Conservation (phyloP, 371 early-diverging fungal species). For the Lichtheimia hyalospora region DNA sequence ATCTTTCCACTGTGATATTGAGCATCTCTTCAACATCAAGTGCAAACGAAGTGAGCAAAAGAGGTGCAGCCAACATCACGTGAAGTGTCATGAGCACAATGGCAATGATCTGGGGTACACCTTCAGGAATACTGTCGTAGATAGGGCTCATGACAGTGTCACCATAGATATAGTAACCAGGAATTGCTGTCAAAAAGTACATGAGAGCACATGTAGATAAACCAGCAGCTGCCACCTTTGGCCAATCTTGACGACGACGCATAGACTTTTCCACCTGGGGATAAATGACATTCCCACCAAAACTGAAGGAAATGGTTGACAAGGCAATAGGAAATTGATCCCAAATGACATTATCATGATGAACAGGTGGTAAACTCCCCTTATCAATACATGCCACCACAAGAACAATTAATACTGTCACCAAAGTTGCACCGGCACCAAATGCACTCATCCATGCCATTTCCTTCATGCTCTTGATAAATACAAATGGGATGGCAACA, state of each 20-base stretch:
- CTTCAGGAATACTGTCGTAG: slow-evolving; percentile 68
- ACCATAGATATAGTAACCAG: slow-evolving; percentile 85
- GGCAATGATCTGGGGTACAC: slow-evolving; percentile 60
- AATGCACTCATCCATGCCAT: slow-evolving; percentile 62
- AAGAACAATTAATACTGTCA: slow-evolving; percentile 41
- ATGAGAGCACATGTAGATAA: slow-evolving; percentile 70
- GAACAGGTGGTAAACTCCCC: slow-evolving; percentile 10
- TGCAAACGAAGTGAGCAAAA: slow-evolving; percentile 77
- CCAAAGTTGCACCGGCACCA: slow-evolving; percentile 53
- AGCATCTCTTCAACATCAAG: slow-evolving; percentile 67
- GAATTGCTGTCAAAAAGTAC: slow-evolving; percentile 72
- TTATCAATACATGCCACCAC: slow-evolving; percentile 31
- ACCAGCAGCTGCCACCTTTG: slow-evolving; percentile 65
- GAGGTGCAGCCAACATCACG: slow-evolving; percentile 78
- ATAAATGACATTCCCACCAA: slow-evolving; percentile 80
- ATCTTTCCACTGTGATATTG: slow-evolving; percentile 49
- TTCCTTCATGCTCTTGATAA: slow-evolving; percentile 62
- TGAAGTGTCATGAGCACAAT: slow-evolving; percentile 78
- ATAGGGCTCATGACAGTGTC: slow-evolving; percentile 68
- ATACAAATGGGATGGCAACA: slow-evolving; percentile 50
- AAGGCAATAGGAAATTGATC: slow-evolving; percentile 56
- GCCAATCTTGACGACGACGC: slow-evolving; percentile 73
- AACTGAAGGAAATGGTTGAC: slow-evolving; percentile 72
- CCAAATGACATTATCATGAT: slow-evolving; percentile 46
- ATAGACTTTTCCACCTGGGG: slow-evolving; percentile 85